Base-by-base conservation (phyloP, 1,284 basidiomycete genomes). In the Neolentinus lepideus region DNA sequence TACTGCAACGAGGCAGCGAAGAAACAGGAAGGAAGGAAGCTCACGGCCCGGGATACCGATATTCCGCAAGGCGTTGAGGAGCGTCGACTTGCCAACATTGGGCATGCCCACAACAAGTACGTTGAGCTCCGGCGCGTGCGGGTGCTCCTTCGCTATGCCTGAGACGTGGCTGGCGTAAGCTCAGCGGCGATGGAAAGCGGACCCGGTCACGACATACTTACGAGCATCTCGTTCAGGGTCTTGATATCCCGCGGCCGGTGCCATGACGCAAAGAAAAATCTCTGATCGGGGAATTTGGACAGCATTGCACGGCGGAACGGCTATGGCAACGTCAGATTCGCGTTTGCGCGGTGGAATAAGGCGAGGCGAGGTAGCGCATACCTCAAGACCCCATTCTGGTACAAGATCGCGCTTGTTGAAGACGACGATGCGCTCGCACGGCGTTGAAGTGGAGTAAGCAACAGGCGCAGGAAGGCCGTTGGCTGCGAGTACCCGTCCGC, bases 41-140 rank as follows among this genome's bases (percentile, higher is more conserved):
- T 63, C 68, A 94, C 93, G 89, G 66, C 92, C 93, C 58, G 83
- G 78, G 29, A 96, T 90, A 2, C 95, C 96, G 59, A 88, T 87
- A 63, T 87, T 85, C 45, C 97, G 81, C n/a, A 99, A 77, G 0
- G 91, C 85, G 67, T 99, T 99, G 14, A 99, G 74, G 53, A 99
- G 72, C 2, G 92, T 94, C 26, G 94, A 97, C 74, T 99, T 99
- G 51, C 97, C 97, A 45, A 98, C 94, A 67, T 99, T 99, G 3
- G 96, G 96, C 96, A 99, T 99, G 24, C 96, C 96, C 54, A 95
- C 85, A 24, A 97, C 92, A 3, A 97, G 78, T 8, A 98, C 84
- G 65, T 94, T 93, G 60, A 92, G 73, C 66, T 92, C 88, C 57
- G 84, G 81, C 48, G 83, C 74, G 58, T 86, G 80, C 54, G 81